phyloP scores from a whole-genome alignment of 106 monocot species.

The Gastrodia elata region DNA sequence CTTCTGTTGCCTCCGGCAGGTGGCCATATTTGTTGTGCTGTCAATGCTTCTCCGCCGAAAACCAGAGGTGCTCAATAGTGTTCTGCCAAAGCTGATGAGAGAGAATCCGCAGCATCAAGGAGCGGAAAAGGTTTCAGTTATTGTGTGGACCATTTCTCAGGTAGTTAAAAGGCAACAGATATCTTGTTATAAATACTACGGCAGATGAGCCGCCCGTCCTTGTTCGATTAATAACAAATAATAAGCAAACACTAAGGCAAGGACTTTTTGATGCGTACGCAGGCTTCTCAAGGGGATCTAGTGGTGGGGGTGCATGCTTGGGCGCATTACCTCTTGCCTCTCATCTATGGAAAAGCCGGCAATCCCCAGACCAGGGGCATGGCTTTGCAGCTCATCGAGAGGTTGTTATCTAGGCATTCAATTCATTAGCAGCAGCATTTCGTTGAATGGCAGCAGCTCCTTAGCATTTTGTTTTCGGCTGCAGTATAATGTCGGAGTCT shows the following conservation, averaged over 20 bases:
- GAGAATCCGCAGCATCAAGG: constrained; percentile 76
- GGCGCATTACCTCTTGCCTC: constrained; percentile 45
- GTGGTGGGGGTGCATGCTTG: constrained; percentile 42
- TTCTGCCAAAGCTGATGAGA: constrained; percentile 70
- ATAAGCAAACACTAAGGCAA: no score
- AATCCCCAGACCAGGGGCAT: constrained; percentile 49
- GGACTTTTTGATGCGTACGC: no score
- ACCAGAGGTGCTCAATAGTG: constrained; percentile 59
- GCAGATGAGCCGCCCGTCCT: no score
- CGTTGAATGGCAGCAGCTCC: no score
- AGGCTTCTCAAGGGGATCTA: constrained; percentile 74
- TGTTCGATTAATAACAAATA: no score
- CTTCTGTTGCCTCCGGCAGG: constrained; percentile 29
- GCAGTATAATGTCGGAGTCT: constrained; percentile 53
- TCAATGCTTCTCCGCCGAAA: constrained; percentile 79
- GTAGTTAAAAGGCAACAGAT: no score
- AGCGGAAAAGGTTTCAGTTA: constrained; percentile 67
- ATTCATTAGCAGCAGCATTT: no score
- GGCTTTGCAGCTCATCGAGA: constrained; percentile 51
- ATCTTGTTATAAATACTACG: no score
- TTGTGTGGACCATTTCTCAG: constrained; percentile 82
- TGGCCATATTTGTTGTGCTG: constrained; percentile 81
- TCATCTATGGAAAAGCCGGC: constrained; percentile 33
- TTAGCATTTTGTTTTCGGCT: neutral
- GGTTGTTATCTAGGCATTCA: no score